Conservation (phyloP, 1,284 basidiomycete species). For the Cutaneotrichosporon daszewskae region DNA sequence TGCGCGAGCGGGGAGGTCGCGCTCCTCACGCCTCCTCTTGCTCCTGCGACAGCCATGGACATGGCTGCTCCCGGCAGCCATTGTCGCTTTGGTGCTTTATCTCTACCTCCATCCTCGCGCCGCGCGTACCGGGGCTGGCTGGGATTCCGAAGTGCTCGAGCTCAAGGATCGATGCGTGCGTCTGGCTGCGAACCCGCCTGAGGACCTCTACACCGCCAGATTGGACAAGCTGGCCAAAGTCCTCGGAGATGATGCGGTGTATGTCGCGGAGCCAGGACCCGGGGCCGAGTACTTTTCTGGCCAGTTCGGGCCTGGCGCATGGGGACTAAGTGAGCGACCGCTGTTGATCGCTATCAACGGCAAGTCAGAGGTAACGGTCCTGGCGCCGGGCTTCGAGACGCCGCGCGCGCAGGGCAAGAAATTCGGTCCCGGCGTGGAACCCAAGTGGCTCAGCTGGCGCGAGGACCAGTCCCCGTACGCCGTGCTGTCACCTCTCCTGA, state of each 20-base stretch:
- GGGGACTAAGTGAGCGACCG: slow-evolving; percentile 71
- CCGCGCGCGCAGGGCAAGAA: slow-evolving; percentile 67
- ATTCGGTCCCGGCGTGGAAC: too few species aligned
- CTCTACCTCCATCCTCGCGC: too few species aligned
- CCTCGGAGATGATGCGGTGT: slow-evolving; percentile 15
- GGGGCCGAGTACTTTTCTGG: slow-evolving; percentile 67
- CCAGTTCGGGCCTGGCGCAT: slow-evolving; percentile 55
- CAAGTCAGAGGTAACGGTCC: slow-evolving; percentile 51
- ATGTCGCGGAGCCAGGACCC: slow-evolving; percentile 66
- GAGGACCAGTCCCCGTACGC: slow-evolving; percentile 67
- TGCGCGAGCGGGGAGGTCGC: too few species aligned
- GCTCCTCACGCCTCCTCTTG: too few species aligned
- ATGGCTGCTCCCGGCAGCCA: too few species aligned
- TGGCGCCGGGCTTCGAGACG: slow-evolving; percentile 72
- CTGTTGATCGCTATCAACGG: slow-evolving; percentile 59
- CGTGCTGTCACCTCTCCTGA: slow-evolving; percentile 53
- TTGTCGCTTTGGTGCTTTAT: too few species aligned
- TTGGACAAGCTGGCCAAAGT: slow-evolving; percentile 11
- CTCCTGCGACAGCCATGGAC: too few species aligned
- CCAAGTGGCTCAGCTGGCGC: slow-evolving; percentile 68
- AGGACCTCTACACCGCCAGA: slow-evolving; percentile 12
- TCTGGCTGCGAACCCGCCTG: slow-evolving; percentile 7
- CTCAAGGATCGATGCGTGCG: too few species aligned
- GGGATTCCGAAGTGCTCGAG: too few species aligned
- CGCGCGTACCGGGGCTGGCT: too few species aligned